Conservation (phyloP, 2,329 filamentous ascomycete species). For the Exophiala dermatitidis region DNA sequence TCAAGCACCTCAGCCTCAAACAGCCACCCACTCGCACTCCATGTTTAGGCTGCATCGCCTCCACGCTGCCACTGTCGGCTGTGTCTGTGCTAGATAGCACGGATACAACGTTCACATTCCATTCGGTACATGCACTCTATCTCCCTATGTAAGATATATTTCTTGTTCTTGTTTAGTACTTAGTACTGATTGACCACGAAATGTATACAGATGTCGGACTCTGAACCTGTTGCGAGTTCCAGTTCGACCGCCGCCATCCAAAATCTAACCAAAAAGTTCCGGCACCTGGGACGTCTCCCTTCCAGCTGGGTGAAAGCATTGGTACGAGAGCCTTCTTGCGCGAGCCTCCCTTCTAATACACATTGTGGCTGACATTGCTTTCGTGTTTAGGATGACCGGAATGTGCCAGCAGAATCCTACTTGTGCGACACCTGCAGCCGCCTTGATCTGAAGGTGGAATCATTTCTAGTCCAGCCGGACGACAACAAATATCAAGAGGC, state of each 20-base stretch:
- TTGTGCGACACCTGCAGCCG: slow-evolving; percentile 24
- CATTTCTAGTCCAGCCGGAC: slow-evolving; percentile 20
- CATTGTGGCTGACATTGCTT: slow-evolving; percentile 1
- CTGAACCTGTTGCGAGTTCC: slow-evolving; percentile 13
- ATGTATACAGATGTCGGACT: slow-evolving; percentile 23
- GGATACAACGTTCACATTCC: not conserved
- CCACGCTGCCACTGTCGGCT: not conserved
- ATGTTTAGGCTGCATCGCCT: not conserved
- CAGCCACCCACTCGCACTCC: not conserved
- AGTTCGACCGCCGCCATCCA: slow-evolving; percentile 16
- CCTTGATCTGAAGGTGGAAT: slow-evolving; percentile 24
- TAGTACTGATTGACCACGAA: slow-evolving; percentile 3
- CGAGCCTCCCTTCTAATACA: too few relatives aligned
- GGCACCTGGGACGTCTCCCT: slow-evolving; percentile 20
- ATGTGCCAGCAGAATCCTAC: slow-evolving; percentile 19
- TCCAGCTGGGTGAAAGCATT: slow-evolving; percentile 20
- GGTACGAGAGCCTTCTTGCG: slow-evolving; percentile 1
- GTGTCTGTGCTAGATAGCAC: not conserved
- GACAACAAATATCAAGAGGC: slow-evolving; percentile 17
- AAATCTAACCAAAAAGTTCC: slow-evolving; percentile 22
- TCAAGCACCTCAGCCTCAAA: not conserved
- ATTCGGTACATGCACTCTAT: not conserved
- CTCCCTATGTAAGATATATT: slow-evolving; percentile 1
- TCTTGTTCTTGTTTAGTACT: not conserved
- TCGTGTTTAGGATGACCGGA: slow-evolving; percentile 8